Conservation (phyloP, 2,329 filamentous ascomycete genomes). For the Diaporthe batatas region DNA sequence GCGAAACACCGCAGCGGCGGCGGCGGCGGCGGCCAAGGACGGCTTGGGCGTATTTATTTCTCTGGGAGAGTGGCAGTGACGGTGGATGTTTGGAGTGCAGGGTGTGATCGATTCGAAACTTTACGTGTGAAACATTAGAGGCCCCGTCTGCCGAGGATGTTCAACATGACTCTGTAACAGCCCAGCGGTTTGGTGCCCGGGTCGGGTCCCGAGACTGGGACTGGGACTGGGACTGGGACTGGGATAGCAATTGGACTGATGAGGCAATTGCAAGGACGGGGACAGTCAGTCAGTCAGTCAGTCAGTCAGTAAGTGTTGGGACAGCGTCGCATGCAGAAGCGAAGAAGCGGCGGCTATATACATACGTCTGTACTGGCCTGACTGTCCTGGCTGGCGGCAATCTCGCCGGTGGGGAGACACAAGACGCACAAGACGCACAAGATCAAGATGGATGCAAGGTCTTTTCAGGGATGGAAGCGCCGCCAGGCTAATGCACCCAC, state of each 20-base stretch:
- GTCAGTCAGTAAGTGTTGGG: conserved; percentile 7
- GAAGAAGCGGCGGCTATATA: conserved; percentile 40
- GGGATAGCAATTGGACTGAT: too few species aligned
- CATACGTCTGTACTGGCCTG: conserved; percentile 17
- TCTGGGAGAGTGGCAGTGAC: background rate
- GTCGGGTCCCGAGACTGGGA: background rate
- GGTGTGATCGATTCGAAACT: conserved; percentile 32
- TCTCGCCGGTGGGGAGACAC: conserved; percentile 19
- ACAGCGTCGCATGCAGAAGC: conserved; percentile 22
- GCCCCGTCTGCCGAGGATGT: conserved; percentile 20
- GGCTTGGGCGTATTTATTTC: conserved; percentile 17
- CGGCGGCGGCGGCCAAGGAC: conserved; percentile 6
- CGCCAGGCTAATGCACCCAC: conserved; percentile 35
- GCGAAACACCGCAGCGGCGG: conserved; percentile 1
- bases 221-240: background rate
- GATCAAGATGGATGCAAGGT: conserved; percentile 8
- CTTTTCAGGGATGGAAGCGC: conserved; percentile 25
- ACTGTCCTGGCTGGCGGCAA: conserved; percentile 19
- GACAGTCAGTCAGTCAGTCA: background rate
- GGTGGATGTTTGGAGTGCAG: conserved; percentile 1
- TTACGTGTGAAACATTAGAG: conserved; percentile 39
- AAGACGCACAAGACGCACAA: conserved; percentile 9
- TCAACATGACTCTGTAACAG: conserved; percentile 33
- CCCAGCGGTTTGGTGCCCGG: conserved; percentile 10
- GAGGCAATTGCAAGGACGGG: background rate